Evolutionary conservation across 371 early-diverging fungal genomes (phyloP), one percentile per base, ranked within the genome.

Genomic region (Apophysomyces ossiformis): DNA sequence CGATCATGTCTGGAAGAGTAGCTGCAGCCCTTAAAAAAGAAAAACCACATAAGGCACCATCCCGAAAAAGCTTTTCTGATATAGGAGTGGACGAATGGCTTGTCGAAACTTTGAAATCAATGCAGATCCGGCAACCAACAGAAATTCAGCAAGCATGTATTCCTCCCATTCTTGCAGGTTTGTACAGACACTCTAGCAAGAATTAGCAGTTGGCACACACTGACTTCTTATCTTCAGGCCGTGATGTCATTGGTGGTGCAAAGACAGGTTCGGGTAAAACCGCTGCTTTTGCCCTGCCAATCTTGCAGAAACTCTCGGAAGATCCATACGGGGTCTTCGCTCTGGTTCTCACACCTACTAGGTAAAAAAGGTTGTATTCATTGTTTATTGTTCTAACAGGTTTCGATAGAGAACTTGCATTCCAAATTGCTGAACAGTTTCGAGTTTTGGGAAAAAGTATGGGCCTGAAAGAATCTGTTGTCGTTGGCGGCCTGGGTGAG

Each of bases 211-310:
- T 71, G 76, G 57, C 59, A 65, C 32, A 12, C n/a, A 37, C 77
- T 36, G 6, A 39, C 26, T 7, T 11, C 36, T 2, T 60, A 13
- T 75, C 12, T 37, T 59, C 61, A 82, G 90, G 96, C 0, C 80
- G 85, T 64, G 95, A 98, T 75, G 89, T 97, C 7, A 95, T 99
- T 67, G 99, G 99, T 46, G 93, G 95, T 12, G 99, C 99, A 37
- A 93, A 95, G 67, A 99, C 99, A 0, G 99, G 99, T 64, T 92
- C 93, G 1, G 99, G 99, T 69, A 99, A 99, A 81, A 99, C 99
- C 0, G 96, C 99, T 8, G 98, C 99, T 0, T 99, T 99, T 86
- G 96, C 99, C 2, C 75, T 99, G 16, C 99, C 99, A 0, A 97
- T 99, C 18, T 82, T 99, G 58, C 96, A 99, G 72, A 90, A 90